These are phyloP conservation scores for Grigorovia humatica DNA, from an alignment of 805 yeast species.

Conservation along the genomic window DNA sequence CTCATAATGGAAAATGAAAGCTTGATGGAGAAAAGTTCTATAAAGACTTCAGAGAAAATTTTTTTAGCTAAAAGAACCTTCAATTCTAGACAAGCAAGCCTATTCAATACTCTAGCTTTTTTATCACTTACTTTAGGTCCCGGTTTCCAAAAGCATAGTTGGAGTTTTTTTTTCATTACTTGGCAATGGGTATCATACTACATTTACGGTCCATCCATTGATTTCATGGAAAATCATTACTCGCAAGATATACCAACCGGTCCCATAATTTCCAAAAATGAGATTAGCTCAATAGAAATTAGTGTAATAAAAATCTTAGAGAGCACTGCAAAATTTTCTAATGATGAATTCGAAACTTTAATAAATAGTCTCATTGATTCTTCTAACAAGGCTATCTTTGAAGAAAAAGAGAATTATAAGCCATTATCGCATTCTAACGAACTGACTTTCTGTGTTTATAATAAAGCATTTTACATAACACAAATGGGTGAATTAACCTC, in stretches of 20 bases:
- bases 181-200: slow-evolving; percentile 73
- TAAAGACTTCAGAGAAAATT: slow-evolving; percentile 6
- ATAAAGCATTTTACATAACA: slow-evolving; percentile 44
- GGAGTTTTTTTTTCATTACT: slow-evolving; percentile 54
- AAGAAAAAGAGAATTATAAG: slow-evolving; percentile 11
- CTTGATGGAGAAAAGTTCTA: neutral
- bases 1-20: slow-evolving; percentile 6
- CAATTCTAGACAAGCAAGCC: slow-evolving; percentile 58
- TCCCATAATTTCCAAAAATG: slow-evolving; percentile 35
- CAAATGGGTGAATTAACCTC: slow-evolving; percentile 43
- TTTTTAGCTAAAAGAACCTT: slow-evolving; percentile 35
- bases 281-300: slow-evolving; percentile 40
- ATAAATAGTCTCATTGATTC: slow-evolving; percentile 31
- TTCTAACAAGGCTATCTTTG: slow-evolving; percentile 14
- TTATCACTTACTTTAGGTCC: slow-evolving; percentile 78
- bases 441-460: slow-evolving; percentile 37
- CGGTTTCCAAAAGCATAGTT: slow-evolving; percentile 44
- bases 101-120: slow-evolving; percentile 70
- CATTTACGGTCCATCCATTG: slow-evolving; percentile 48
- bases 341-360: slow-evolving; percentile 39
- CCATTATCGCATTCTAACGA: slow-evolving; percentile 17
- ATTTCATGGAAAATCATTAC: slow-evolving; percentile 26
- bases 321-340: slow-evolving; percentile 47
- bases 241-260: slow-evolving; percentile 34
- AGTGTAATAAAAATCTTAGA: slow-evolving; percentile 55